Conservation (phyloP, 2,329 filamentous ascomycete species). For the Pseudocercospora macadamiae region DNA sequence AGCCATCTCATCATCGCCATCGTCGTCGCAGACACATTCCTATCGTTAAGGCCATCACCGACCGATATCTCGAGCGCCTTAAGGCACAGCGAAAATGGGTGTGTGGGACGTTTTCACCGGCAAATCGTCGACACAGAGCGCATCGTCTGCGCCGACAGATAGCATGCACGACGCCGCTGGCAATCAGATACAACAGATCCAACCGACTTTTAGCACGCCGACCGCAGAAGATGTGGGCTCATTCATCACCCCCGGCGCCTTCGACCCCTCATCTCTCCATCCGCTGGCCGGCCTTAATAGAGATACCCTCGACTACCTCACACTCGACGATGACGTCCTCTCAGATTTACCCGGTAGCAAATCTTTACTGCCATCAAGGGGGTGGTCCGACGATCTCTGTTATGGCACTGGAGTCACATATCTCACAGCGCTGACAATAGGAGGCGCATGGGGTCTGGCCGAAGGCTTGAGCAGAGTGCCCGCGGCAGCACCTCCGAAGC, state of each 20-base stretch:
- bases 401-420: slow-evolving; percentile 97
- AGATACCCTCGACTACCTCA: slow-evolving; percentile 91
- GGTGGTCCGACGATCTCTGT: slow-evolving; percentile 97
- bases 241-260: slow-evolving; percentile 78
- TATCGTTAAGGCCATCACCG: slow-evolving; percentile 44
- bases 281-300: slow-evolving; percentile 91
- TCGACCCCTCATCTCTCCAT: slow-evolving; percentile 87
- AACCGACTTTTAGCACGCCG: slow-evolving; percentile 58
- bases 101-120: slow-evolving; percentile 66
- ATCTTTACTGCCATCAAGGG: slow-evolving; percentile 88
- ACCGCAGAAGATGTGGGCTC: slow-evolving; percentile 76
- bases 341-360: slow-evolving; percentile 83
- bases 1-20: slow-evolving; percentile 10
- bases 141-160: slow-evolving; percentile 49
- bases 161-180: slow-evolving; percentile 43
- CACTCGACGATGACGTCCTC: slow-evolving; percentile 87
- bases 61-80: not conserved
- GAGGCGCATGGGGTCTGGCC: slow-evolving; percentile 88
- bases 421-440: slow-evolving; percentile 79
- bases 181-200: slow-evolving; percentile 29
- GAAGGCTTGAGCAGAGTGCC: slow-evolving; percentile 80
- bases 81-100: slow-evolving; percentile 47
- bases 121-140: slow-evolving; percentile 52
- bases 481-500: slow-evolving; percentile 77
- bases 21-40: not conserved